Conservation (phyloP, 345 rosid species). For the Laguncularia racemosa region DNA sequence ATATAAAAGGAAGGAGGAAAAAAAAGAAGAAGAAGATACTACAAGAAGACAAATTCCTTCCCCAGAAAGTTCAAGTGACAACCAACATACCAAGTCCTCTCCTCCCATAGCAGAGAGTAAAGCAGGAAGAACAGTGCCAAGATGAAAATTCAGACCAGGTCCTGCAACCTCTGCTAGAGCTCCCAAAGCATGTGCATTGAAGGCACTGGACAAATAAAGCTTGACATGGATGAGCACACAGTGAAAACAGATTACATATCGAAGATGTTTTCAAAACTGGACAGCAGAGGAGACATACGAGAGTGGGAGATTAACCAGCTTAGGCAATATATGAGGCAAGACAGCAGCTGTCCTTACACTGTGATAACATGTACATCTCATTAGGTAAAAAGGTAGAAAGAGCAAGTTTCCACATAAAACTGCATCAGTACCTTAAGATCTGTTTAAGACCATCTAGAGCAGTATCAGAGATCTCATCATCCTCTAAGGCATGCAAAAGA, state of each 20-base stretch:
- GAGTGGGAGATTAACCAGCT: conserved; percentile 82
- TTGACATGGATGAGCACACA: neutral
- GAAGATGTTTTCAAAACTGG: conserved; percentile 1
- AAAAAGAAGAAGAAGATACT: conserved; percentile 1
- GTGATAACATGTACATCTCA: conserved; percentile 15
- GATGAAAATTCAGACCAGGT: conserved; percentile 78
- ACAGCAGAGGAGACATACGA: conserved; percentile 56
- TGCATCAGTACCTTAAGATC: conserved; percentile 59
- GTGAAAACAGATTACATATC: conserved; percentile 7
- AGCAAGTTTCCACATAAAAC: neutral
- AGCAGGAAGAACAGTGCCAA: conserved; percentile 87
- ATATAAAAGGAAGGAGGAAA: neutral
- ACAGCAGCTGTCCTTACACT: conserved; percentile 98
- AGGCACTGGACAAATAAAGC: conserved; percentile 48
- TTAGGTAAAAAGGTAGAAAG: conserved; percentile 1
- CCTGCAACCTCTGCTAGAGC: conserved; percentile 99
- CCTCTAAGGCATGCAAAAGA: conserved; percentile 86
- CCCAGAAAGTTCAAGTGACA: neutral
- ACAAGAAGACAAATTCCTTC: no score
- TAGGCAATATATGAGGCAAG: conserved; percentile 95
- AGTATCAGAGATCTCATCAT: conserved; percentile 81
- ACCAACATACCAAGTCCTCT: conserved; percentile 46
- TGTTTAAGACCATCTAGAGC: conserved; percentile 97
- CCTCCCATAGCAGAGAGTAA: conserved; percentile 82
- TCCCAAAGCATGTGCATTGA: conserved; percentile 96